Evolutionary conservation across 805 yeast species (phyloP), one percentile per base, ranked within the genome.

Genomic region (Candida peoriensis): DNA sequence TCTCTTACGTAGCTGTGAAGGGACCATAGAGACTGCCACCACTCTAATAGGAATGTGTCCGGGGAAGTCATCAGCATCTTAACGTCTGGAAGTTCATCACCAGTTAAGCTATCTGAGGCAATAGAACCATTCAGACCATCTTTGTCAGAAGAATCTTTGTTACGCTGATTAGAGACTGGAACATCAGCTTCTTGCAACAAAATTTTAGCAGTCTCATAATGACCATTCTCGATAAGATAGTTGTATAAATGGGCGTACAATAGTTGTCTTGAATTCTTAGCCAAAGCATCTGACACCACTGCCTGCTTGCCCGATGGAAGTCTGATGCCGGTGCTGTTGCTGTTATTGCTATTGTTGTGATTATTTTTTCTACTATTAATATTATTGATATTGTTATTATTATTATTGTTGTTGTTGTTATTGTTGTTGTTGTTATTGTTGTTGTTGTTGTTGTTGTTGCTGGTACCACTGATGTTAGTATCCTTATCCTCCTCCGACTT

Each of bases 11-110:
- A 66, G 8, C 68, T 59, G 42, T 72, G 74, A n/a, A 70, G 38
- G 12, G 70, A 59, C 71, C 75, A 68, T 11, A 75, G 46, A 8
- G 68, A 54, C 33, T 66, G 63, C 77, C 78, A 75, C 81, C 81
- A 75, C 42, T 75, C 78, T 31, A 69, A 50, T 11, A 75, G 50
- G 40, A 72, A 72, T 0, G 76, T 63, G 15, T 70, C 74, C 4
- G 64, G 61, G 2, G 66, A 57, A 21, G 63, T 56, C 58, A 64
- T 63, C 24, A 67, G 49, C 67, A 64, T 66, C 37, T 65, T 58
- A 2, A 61, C 58, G 14, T 56, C 55, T 4, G 61, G 48, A 14
- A 54, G 44, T 23, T 55, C 50, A 17, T 43, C 49, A 11, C 34
- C 41, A 9, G 33, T 37, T 36, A 24, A 36, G n/a, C n/a, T n/a